These are phyloP conservation scores for Clavispora santaluciae DNA, from an alignment of 805 yeast species.

Conservation along the genomic window DNA sequence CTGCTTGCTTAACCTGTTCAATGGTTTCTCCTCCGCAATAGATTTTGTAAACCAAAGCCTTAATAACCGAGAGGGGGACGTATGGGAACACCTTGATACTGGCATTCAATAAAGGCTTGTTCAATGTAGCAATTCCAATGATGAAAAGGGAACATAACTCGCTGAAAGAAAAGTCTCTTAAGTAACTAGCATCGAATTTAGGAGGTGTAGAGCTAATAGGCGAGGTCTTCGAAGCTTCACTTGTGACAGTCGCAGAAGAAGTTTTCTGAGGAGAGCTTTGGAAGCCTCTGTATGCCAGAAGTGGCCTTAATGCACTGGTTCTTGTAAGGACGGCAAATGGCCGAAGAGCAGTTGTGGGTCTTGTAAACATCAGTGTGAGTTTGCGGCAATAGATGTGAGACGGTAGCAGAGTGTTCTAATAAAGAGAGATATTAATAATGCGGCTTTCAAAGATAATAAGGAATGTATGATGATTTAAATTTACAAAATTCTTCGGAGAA, in stretches of 20 bases:
- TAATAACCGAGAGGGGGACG: constrained; percentile 68
- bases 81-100: constrained; percentile 67
- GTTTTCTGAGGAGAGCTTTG: constrained; percentile 11
- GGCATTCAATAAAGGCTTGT: constrained; percentile 54
- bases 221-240: constrained; percentile 9
- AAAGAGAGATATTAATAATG: too few species aligned
- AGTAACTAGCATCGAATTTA: constrained; percentile 12
- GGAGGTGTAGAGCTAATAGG: constrained; percentile 5
- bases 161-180: constrained; percentile 44
- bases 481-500: neutral
- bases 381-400: neutral
- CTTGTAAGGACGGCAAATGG: neutral
- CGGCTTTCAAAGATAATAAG: too few species aligned
- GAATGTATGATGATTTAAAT: neutral
- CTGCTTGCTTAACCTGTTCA: constrained; percentile 65
- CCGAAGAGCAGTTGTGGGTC: neutral
- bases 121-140: constrained; percentile 66
- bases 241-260: constrained; percentile 6
- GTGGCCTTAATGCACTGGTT: neutral
- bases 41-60: constrained; percentile 68
- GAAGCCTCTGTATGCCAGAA: constrained; percentile 3
- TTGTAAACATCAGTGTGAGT: neutral
- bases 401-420: neutral
- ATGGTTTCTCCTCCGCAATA: constrained; percentile 89
- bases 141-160: constrained; percentile 62